Evolutionary conservation across 1,139 yeast species (phyloP).

Genomic region (Blastobotrys persicus): DNA sequence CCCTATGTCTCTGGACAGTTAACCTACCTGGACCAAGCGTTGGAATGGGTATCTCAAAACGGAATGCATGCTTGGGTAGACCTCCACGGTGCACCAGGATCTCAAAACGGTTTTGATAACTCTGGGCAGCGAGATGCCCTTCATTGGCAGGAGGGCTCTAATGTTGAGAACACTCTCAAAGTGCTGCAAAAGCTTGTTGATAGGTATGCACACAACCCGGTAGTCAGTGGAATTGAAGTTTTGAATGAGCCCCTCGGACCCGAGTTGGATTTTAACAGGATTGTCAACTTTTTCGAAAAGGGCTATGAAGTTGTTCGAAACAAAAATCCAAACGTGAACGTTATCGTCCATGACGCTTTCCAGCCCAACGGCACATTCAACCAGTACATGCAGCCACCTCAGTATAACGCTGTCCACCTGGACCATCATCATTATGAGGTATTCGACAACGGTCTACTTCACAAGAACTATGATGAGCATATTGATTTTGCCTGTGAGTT

Average conservation of each 20-base stretch:
- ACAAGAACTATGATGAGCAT: not conserved
- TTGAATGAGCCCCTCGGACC: conserved; percentile 83
- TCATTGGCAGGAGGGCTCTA: conserved; percentile 47
- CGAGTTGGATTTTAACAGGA: too few relatives aligned
- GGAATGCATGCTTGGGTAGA: conserved; percentile 83
- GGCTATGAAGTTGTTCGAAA: not conserved
- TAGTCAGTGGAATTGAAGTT: conserved; percentile 70
- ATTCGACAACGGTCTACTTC: not conserved
- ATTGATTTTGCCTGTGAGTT: not conserved
- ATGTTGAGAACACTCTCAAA: conserved; percentile 51
- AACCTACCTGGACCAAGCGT: conserved; percentile 66
- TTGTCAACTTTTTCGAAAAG: not conserved
- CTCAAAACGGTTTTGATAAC: conserved; percentile 91
- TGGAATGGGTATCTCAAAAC: conserved; percentile 66
- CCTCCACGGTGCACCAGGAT: conserved; percentile 67
- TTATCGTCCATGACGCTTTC: not conserved
- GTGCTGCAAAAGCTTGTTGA: conserved; percentile 46
- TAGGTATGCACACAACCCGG: conserved; percentile 72
- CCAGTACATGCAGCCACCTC: conserved; percentile 31
- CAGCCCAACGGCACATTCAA: not conserved
- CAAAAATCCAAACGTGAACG: conserved; percentile 26
- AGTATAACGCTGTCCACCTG: conserved; percentile 52
- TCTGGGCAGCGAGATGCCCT: conserved; percentile 66
- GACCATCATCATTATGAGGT: conserved; percentile 3
- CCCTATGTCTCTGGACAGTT: conserved; percentile 90